phyloP scores from a whole-genome alignment of 257 asterid species.

The Ilex aquifolium region DNA sequence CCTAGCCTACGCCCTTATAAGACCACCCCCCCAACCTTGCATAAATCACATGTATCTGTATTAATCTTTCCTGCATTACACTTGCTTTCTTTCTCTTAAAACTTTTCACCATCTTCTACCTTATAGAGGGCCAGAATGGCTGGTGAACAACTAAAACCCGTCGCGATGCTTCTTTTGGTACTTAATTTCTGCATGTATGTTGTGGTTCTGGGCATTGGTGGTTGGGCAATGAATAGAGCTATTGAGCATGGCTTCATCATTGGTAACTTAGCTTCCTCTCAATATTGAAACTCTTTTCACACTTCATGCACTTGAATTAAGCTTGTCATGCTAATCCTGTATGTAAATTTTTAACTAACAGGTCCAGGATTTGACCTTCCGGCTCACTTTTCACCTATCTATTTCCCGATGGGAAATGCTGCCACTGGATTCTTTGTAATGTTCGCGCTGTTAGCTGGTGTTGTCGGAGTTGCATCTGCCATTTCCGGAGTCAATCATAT shows the following conservation, averaged over 20 bases:
- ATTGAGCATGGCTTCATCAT: conserved; percentile 73
- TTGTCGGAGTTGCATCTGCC: conserved; percentile 66
- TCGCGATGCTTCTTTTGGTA: conserved; percentile 55
- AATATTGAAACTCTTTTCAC: background rate
- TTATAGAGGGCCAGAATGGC: conserved; percentile 38
- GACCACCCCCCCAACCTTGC: conserved; percentile 11
- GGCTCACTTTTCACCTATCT: conserved; percentile 81
- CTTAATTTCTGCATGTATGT: conserved; percentile 92
- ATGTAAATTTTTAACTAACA: conserved; percentile 12
- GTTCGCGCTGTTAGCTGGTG: conserved; percentile 73
- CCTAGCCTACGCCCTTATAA: conserved; percentile 21
- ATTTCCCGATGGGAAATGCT: conserved; percentile 85
- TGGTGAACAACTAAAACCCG: conserved; percentile 38
- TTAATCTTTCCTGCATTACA: too few relatives aligned
- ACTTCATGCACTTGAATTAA: background rate
- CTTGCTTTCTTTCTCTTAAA: conserved; percentile 1
- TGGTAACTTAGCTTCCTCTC: conserved; percentile 31
- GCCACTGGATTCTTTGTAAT: conserved; percentile 90
- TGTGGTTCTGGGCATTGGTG: conserved; percentile 63
- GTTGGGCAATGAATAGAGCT: conserved; percentile 76
- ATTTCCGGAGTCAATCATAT: conserved; percentile 60
- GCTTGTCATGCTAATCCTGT: background rate
- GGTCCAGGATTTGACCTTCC: conserved; percentile 67
- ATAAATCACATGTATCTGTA: conserved; percentile 3
- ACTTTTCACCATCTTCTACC: background rate